phyloP scores from a whole-genome alignment of 2,329 filamentous ascomycete species.

The Fusarium siculi region DNA sequence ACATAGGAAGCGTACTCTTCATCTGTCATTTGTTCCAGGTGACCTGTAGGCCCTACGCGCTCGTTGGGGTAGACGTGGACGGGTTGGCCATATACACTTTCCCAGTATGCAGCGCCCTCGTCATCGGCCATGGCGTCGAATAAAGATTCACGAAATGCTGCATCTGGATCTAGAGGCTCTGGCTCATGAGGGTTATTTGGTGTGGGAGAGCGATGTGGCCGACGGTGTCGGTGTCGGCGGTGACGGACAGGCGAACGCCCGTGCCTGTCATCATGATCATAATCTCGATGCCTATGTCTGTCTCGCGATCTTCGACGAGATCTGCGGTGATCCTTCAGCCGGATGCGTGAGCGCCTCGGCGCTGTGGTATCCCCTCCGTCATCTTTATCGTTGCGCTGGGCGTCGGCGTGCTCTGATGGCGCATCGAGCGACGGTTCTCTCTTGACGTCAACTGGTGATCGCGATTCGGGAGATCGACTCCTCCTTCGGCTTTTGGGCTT shows the following conservation, averaged over 20 bases:
- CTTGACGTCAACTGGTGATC: constrained; percentile 7
- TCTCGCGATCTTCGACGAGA: constrained; percentile 42
- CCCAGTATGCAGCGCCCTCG: constrained; percentile 95
- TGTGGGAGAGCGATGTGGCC: constrained; percentile 56
- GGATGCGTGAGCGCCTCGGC: constrained; percentile 48
- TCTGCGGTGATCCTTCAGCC: constrained; percentile 48
- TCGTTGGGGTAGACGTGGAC: constrained; percentile 80
- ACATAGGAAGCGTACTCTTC: constrained; percentile 92
- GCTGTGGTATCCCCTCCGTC: constrained; percentile 36
- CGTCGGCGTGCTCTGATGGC: constrained; percentile 9
- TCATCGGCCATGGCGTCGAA: constrained; percentile 98
- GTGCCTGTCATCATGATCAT: constrained; percentile 38
- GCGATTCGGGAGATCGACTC: constrained; percentile 19
- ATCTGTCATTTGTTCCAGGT: constrained; percentile 87
- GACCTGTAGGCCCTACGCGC: constrained; percentile 56
- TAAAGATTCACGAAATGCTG: constrained; percentile 89
- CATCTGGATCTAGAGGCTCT: constrained; percentile 70
- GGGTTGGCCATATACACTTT: constrained; percentile 94
- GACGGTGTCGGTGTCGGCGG: constrained; percentile 47
- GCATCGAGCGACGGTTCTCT: constrained; percentile 6
- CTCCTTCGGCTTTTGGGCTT: constrained; percentile 11
- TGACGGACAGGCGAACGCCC: constrained; percentile 42
- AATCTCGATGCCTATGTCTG: constrained; percentile 15
- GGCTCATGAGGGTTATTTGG: constrained; percentile 60
- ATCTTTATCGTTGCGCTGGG: constrained; percentile 26